phyloP scores from a whole-genome alignment of 176 grass and related monocot species.

The Oryza punctata region DNA sequence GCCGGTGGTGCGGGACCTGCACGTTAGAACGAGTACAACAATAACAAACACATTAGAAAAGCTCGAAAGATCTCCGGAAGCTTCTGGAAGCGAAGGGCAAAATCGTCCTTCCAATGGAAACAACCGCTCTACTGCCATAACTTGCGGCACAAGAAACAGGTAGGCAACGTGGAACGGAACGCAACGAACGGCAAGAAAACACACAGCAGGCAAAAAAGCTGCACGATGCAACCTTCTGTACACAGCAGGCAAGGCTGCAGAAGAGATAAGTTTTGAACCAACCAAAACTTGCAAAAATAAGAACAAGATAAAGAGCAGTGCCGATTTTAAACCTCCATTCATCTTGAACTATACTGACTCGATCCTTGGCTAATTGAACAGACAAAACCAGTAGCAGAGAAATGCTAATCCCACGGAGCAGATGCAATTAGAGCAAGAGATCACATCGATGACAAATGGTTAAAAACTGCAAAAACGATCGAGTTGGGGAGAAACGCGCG shows the following conservation, averaged over 20 bases:
- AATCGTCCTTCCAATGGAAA: not conserved
- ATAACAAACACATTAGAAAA: not conserved
- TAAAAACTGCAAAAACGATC: not conserved
- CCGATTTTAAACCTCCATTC: not conserved
- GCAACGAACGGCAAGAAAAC: not conserved
- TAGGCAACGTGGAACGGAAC: not conserved
- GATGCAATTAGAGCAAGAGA: not conserved
- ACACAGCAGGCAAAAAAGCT: not conserved
- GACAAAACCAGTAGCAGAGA: not conserved
- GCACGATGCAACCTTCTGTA: not conserved
- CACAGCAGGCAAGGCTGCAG: not conserved
- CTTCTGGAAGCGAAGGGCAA: not conserved
- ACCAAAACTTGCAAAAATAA: not conserved
- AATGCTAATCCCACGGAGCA: not conserved
- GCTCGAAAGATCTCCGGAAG: not conserved
- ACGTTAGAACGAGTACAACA: not conserved
- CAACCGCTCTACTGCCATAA: not conserved
- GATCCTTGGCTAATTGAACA: not conserved
- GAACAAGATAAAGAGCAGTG: not conserved
- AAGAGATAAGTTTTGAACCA: not conserved
- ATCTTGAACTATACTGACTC: not conserved
- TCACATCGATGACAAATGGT: too few species aligned
- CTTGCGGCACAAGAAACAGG: slow-evolving; percentile 20
- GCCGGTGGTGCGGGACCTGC: slow-evolving; percentile 5
- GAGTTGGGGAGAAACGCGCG: not conserved